Evolutionary conservation across 2,329 filamentous ascomycete species (phyloP).

Genomic region (Teratosphaeria destructans): DNA sequence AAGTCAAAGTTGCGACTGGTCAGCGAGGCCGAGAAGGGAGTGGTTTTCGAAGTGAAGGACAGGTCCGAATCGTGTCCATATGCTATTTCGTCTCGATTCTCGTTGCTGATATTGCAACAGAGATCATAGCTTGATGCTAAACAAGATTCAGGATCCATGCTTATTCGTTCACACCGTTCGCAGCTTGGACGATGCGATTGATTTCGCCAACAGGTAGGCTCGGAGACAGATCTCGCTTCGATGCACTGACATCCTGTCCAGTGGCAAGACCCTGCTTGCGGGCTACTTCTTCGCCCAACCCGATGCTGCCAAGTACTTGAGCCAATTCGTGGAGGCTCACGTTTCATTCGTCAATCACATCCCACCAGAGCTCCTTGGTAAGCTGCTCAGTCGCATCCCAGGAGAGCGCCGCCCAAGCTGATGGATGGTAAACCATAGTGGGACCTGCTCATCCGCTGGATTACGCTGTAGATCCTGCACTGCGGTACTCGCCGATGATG

Average conservation of each 20-base stretch:
- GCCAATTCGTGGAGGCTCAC: slow-evolving; percentile 44
- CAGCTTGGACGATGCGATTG: slow-evolving; percentile 46
- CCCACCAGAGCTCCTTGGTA: slow-evolving; percentile 41
- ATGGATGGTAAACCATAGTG: background rate
- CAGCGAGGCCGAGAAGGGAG: background rate
- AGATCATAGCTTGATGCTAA: background rate
- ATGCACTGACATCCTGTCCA: slow-evolving; percentile 4
- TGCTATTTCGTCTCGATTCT: background rate
- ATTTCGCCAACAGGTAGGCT: slow-evolving; percentile 23
- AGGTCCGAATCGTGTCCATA: background rate
- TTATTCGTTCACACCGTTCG: slow-evolving; percentile 38
- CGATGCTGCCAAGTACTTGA: slow-evolving; percentile 47
- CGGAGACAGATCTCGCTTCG: background rate
- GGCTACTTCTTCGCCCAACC: slow-evolving; percentile 45
- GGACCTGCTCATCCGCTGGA: background rate
- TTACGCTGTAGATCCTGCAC: background rate
- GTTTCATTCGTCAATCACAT: slow-evolving; percentile 49
- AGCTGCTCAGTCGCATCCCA: background rate
- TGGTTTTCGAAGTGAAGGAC: background rate
- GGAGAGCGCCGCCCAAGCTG: background rate
- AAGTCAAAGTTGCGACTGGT: background rate
- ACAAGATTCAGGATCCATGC: slow-evolving; percentile 34
- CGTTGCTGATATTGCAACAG: background rate
- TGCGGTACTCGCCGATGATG: background rate
- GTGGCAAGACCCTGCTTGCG: slow-evolving; percentile 30